phyloP scores from a whole-genome alignment of 805 yeast genomes.

The Yarrowia sp. region DNA sequence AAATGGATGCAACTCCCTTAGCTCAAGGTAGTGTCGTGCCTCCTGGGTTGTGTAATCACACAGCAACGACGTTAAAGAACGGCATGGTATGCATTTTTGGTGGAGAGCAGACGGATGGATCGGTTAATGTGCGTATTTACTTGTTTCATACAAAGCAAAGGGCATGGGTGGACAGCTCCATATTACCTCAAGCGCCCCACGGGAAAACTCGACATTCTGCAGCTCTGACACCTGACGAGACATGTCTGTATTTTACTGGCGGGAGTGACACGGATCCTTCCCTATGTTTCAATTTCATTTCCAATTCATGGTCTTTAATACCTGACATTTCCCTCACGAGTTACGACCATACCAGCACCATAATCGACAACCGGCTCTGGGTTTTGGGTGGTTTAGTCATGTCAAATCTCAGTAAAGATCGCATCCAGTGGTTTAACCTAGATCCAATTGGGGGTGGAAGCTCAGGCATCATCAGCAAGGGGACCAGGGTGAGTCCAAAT shows the following conservation, averaged over 20 bases:
- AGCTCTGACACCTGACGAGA: not conserved
- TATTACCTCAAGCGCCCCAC: not conserved
- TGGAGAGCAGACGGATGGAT: not conserved
- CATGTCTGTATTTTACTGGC: not conserved
- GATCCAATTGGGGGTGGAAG: not conserved
- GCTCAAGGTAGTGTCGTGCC: not conserved
- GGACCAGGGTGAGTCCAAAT: not conserved
- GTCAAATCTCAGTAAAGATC: not conserved
- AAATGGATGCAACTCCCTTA: not conserved
- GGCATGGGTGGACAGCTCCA: not conserved
- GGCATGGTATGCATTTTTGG: not conserved
- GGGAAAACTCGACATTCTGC: not conserved
- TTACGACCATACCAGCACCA: not conserved
- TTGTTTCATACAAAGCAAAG: not conserved
- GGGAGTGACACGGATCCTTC: not conserved
- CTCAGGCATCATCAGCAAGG: not conserved
- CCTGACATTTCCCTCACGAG: not conserved
- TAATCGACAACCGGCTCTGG: not conserved
- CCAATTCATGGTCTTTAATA: not conserved
- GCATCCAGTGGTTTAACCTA: not conserved
- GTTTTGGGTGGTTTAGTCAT: not conserved
- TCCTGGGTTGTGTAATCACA: not conserved
- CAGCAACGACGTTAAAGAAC: not conserved
- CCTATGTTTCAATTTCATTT: not conserved
- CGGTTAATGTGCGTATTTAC: not conserved